These are phyloP conservation scores for Globisporangium megalacanthum DNA, from an alignment of 352 stramenopile genomes.

Conservation along the genomic window DNA sequence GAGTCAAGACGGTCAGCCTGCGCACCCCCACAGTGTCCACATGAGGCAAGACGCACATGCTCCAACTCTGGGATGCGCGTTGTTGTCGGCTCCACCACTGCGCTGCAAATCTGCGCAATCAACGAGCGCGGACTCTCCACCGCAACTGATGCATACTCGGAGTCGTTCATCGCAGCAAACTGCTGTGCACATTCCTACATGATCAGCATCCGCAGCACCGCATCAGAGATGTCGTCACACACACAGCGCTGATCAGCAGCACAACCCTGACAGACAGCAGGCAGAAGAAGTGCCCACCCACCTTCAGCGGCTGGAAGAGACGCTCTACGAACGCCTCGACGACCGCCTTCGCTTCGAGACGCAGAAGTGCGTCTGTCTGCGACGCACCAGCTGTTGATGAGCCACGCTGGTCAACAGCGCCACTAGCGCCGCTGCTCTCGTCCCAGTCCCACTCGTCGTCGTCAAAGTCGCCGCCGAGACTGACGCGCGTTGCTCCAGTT, in stretches of 20 bases:
- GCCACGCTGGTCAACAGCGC: not conserved
- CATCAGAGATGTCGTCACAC: not conserved
- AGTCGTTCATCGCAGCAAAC: conserved; percentile 31
- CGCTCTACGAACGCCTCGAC: conserved; percentile 39
- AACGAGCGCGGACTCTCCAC: conserved; percentile 22
- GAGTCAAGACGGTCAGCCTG: not conserved
- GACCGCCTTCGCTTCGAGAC: conserved; percentile 24
- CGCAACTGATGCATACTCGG: conserved; percentile 13
- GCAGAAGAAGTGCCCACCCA: conserved; percentile 14
- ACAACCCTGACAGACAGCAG: not conserved
- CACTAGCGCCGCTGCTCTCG: conserved; percentile 15
- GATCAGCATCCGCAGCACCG: not conserved
- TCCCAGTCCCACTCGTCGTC: conserved; percentile 70
- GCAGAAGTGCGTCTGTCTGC: conserved; percentile 19
- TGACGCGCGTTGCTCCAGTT: not conserved
- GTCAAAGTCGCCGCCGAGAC: conserved; percentile 8
- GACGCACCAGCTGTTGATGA: conserved; percentile 1
- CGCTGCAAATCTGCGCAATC: conserved; percentile 41
- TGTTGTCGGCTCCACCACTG: conserved; percentile 26
- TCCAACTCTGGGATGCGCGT: conserved; percentile 32
- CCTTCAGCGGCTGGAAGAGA: conserved; percentile 42
- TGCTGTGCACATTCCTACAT: conserved; percentile 63
- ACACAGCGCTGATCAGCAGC: not conserved
- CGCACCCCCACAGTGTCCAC: not conserved
- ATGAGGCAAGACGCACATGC: conserved; percentile 25